Evolutionary conservation across 805 yeast genomes (phyloP), one percentile per base, ranked within the genome.

Genomic region (Saturnispora mendoncae): DNA sequence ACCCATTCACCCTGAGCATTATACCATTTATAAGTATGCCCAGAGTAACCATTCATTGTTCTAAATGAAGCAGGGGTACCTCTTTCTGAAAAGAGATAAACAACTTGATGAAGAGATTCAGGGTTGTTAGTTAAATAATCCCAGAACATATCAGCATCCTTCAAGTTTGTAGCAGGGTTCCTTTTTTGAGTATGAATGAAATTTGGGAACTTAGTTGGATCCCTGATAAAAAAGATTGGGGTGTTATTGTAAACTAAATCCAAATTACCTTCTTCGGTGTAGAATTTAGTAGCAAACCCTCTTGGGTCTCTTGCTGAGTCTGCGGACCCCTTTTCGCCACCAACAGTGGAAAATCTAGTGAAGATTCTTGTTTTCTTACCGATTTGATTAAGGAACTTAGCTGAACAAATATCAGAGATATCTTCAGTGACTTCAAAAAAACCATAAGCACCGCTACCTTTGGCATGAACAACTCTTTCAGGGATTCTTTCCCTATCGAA

Each of bases 391-490:
- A 86, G 72, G 66, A 86, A 83, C 42, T 75, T 75, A 38, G 92
- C 78, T 20, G 72, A 68, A 56, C 82, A 76, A 36, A 83, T 55
- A 58, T 83, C 90, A 8, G 84, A 66, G 55, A 84, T 78, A 54
- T 84, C 94, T 52, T 85, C 90, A 10, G 95, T 85, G 39, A 81
- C 88, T 61, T 83, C 94, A 58, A 86, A 86, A 50, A 70, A 73
- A 50, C 95, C 95, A 58, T 70, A 84, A 8, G 95, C 95, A 57
- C 95, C 95, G 12, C 88, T 82, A 51, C 95, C 95, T 60, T 85
- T 85, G 41, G 95, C 95, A 57, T 85, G 95, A 27, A 86, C 95
- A 43, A 85, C 94, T 64, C 95, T 72, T 66, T 86, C 95, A 10
- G 95, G 95, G 49, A 85, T 81, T 63, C 95, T 70, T 64, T 85